Conservation (phyloP, 1,139 yeast species). For the Nakaseomyces uthaithaninus region DNA sequence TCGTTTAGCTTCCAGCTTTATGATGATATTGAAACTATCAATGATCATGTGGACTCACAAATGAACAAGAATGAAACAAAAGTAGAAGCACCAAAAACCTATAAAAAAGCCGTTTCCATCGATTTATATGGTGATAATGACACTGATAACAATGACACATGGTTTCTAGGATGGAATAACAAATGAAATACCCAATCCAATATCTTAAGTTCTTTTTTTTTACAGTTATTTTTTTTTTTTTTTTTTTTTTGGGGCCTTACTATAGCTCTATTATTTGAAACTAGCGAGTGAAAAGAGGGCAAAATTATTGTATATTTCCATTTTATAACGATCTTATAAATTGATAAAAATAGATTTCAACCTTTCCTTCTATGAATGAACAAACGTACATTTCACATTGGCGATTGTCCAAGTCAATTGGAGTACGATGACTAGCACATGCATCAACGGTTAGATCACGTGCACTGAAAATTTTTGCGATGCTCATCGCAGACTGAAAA, state of each 20-base stretch:
- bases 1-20: constrained; percentile 19
- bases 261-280: too few relatives aligned
- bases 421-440: background rate
- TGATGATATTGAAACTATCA: constrained; percentile 12
- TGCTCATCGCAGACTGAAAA: background rate
- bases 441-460: background rate
- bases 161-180: constrained; percentile 27
- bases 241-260: too few relatives aligned
- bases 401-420: too few relatives aligned
- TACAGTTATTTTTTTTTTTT: too few relatives aligned
- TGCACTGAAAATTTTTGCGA: constrained; percentile 2
- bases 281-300: too few relatives aligned
- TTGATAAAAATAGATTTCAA: too few relatives aligned
- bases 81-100: constrained; percentile 13
- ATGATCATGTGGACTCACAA: background rate
- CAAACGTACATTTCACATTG: too few relatives aligned
- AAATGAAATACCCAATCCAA: too few relatives aligned
- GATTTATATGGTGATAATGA: constrained; percentile 28
- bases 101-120: constrained; percentile 24
- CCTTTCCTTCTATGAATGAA: too few relatives aligned
- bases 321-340: too few relatives aligned
- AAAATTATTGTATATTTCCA: too few relatives aligned
- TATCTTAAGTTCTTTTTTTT: too few relatives aligned
- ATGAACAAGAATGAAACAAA: constrained; percentile 4
- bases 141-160: constrained; percentile 19